Evolutionary conservation across 352 stramenopile genomes (phyloP).

Genomic region (Pythium periplocum): DNA sequence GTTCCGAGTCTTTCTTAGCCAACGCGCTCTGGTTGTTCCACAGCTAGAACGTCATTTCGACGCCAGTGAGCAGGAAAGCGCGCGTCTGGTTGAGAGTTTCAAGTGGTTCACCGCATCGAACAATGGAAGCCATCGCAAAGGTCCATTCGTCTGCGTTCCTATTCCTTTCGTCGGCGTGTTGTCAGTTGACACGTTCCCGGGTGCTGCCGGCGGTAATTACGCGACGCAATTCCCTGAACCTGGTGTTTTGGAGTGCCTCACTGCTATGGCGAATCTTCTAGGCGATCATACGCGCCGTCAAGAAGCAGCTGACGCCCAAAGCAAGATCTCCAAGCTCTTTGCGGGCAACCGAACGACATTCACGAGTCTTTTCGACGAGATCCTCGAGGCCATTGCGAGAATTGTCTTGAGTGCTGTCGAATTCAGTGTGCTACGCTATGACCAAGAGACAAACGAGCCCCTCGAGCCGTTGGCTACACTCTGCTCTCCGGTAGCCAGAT

Average conservation of each 20-base stretch:
- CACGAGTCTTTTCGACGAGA: slow-evolving; percentile 21
- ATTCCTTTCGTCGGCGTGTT: slow-evolving; percentile 70
- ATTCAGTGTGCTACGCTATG: slow-evolving; percentile 28
- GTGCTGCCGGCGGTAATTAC: slow-evolving; percentile 47
- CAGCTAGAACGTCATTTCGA: slow-evolving; percentile 26
- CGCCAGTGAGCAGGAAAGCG: neutral
- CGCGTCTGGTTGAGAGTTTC: slow-evolving; percentile 2
- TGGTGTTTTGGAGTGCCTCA: slow-evolving; percentile 49
- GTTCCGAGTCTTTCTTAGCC: slow-evolving; percentile 43
- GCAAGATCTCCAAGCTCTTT: slow-evolving; percentile 36
- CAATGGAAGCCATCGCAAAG: slow-evolving; percentile 13
- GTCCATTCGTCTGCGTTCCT: slow-evolving; percentile 58
- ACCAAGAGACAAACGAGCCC: neutral
- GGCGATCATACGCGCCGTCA: slow-evolving; percentile 37
- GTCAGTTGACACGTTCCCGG: slow-evolving; percentile 56
- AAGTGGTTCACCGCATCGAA: slow-evolving; percentile 12
- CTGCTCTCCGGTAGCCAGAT: no score
- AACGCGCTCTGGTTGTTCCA: slow-evolving; percentile 42
- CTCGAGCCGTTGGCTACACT: no score
- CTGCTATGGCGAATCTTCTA: slow-evolving; percentile 36
- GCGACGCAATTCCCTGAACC: slow-evolving; percentile 40
- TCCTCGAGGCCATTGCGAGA: slow-evolving; percentile 28
- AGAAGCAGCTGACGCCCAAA: slow-evolving; percentile 13
- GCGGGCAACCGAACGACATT: slow-evolving; percentile 55
- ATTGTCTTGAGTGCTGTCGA: slow-evolving; percentile 41